Evolutionary conservation across 306 rosid species (phyloP).

Genomic region (Quercus gilva): DNA sequence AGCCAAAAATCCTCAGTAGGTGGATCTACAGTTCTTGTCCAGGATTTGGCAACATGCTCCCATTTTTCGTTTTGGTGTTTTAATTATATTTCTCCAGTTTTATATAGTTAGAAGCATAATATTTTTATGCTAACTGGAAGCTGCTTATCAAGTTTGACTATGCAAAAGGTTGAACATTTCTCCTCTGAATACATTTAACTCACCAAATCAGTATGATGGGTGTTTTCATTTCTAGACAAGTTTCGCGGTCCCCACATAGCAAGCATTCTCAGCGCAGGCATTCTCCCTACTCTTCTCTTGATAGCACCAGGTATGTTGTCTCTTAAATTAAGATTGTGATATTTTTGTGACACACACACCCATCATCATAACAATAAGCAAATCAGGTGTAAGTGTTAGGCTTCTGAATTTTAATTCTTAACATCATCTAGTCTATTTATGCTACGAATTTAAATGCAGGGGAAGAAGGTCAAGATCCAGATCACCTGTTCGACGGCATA

Average conservation of each 20-base stretch:
- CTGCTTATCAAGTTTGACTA: constrained; percentile 48
- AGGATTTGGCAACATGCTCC: constrained; percentile 5
- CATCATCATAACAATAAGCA: constrained; percentile 54
- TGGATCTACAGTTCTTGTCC: constrained; percentile 18
- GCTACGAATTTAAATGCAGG: constrained; percentile 46
- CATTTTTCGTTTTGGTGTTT: constrained; percentile 11
- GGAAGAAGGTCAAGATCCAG: constrained; percentile 84
- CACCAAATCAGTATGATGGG: constrained; percentile 85
- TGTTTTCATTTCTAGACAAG: constrained; percentile 96
- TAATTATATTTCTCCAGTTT: constrained; percentile 14
- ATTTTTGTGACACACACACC: constrained; percentile 64
- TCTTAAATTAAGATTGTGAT: constrained; percentile 47
- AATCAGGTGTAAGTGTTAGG: constrained; percentile 69
- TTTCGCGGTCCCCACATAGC: constrained; percentile 99
- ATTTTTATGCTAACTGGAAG: constrained; percentile 32
- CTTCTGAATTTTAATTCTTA: constrained; percentile 30
- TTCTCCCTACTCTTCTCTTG: constrained; percentile 98
- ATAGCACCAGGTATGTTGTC: constrained; percentile 76
- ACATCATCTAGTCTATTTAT: constrained; percentile 29
- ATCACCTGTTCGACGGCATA: constrained; percentile 73
- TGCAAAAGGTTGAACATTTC: constrained; percentile 57
- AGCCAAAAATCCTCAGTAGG: not conserved
- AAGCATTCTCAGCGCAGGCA: constrained; percentile 99
- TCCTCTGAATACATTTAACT: constrained; percentile 57
- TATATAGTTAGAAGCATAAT: constrained; percentile 29